phyloP scores from a whole-genome alignment of 805 yeast species.

The Komagataella mondaviorum region DNA sequence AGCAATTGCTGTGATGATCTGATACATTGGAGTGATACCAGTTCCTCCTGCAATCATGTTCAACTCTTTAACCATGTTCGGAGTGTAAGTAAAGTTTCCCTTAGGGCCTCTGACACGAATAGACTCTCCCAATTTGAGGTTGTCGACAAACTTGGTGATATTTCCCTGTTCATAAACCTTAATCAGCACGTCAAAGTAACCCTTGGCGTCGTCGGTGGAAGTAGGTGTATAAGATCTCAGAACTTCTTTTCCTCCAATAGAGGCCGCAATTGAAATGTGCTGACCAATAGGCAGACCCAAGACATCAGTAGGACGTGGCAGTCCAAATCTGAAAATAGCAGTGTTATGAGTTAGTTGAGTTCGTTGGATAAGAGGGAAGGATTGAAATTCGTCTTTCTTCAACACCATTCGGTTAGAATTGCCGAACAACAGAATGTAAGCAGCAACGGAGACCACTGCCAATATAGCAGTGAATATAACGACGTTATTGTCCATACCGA shows the following conservation, averaged over 20 bases:
- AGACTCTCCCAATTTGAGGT: conserved; percentile 64
- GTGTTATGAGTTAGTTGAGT: conserved; percentile 69
- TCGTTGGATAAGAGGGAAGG: conserved; percentile 72
- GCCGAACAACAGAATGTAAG: conserved; percentile 18
- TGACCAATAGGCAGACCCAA: conserved; percentile 92
- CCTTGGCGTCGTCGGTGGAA: conserved; percentile 59
- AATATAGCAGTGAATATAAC: not conserved
- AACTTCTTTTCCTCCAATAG: conserved; percentile 65
- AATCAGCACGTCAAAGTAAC: conserved; percentile 74
- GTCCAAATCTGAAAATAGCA: conserved; percentile 69
- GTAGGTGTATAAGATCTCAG: conserved; percentile 87
- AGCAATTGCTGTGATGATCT: conserved; percentile 72
- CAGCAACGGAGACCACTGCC: conserved; percentile 23
- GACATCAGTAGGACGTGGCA: conserved; percentile 60
- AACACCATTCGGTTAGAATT: conserved; percentile 37
- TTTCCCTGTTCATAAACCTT: conserved; percentile 81
- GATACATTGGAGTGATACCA: conserved; percentile 94
- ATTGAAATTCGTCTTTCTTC: conserved; percentile 51
- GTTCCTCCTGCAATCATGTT: conserved; percentile 97
- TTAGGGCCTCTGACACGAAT: conserved; percentile 82
- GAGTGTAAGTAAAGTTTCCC: conserved; percentile 73
- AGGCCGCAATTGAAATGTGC: conserved; percentile 72
- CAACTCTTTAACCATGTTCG: conserved; percentile 59
- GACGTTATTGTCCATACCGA: not conserved
- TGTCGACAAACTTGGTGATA: conserved; percentile 62